Base-by-base conservation (phyloP, 768 basidiomycete species). In the Termitomyces sp. region DNA sequence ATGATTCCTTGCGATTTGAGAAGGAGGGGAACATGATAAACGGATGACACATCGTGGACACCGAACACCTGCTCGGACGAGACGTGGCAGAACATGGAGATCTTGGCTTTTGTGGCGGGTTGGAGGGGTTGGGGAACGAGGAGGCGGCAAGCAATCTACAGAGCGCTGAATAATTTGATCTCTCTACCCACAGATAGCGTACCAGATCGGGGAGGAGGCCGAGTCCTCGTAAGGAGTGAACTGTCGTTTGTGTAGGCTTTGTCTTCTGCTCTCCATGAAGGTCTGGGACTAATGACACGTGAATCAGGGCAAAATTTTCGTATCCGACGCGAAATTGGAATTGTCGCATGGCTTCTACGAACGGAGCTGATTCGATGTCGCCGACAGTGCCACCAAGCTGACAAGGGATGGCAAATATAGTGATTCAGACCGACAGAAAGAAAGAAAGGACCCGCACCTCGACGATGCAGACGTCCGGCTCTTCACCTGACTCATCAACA, bases 191-290 rank as follows among this genome's bases (percentile, higher is more conserved):
- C 35, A 28, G 32, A 55, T 55, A 38, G 22, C 90, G 54, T 62
- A 94, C 94, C 67, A 99, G 74, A 75, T 99, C 96, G 50, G 96
- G 96, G 12, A 94, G 83, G 5, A 99, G 79, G 66, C 96, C 96
- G 18, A 98, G 82, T 4, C 96, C 96, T 52, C 96, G 85, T 48
- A 98, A 77, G 56, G 94, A 95, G 67, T 96, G 91, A 12, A 98
- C 92, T 18, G 94, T 96, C 16, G 96, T 96, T 74, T 99, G 96
- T 0, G 96, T 99, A 1, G 96, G 96, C 72, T 99, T 99, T 8
- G 96, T 99, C 77, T 99, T 99, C 71, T 98, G 96, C 74, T 99
- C 96, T 59, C 96, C 96, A 57, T 97, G 94, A 82, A 99, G 93
- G 69, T 97, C 94, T 18, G 96, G 96, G n/a, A 99, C 94, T 35